Base-by-base conservation (phyloP, 768 basidiomycete species). In the Pluteus cervinus region DNA sequence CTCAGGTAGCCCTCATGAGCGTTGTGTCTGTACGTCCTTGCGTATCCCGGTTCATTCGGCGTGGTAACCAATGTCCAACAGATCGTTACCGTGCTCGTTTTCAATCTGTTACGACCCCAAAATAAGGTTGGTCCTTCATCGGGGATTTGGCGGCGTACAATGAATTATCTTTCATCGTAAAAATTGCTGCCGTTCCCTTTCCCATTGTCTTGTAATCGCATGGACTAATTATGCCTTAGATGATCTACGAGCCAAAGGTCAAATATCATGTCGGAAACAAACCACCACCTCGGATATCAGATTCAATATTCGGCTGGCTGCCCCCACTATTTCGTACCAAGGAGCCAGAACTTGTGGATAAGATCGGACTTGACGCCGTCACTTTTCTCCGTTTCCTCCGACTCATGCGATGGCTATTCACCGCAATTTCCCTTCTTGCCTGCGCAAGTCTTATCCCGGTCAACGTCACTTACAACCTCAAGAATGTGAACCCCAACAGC, bases 181-280 rank as follows among this genome's bases (percentile, higher is more conserved):
- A 24, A 42, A 20, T 15, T 17, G 10, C 21, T 16, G 11, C 20
- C 32, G 9, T 18, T 21, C 33, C 24, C 26, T n/a, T n/a, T n/a
- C n/a, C n/a, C n/a, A n/a, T n/a, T n/a, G n/a, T n/a, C n/a, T n/a
- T n/a, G n/a, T n/a, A n/a, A n/a, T n/a, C n/a, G n/a, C n/a, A n/a
- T n/a, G n/a, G n/a, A n/a, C 18, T 37, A 6, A 15, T 5, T 4
- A 2, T 6, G 12, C 8, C 34, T 22, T 41, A 89, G 89, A 75
- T 88, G 44, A 78, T 92, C 41, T 94, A 94, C 53, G 87, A 91
- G 55, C 92, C 90, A 44, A 96, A 93, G 63, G 79, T 88, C 61
- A 93, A 93, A 60, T 93, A 91, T 54, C 86, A 88, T 52, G 69
- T 75, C 42, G 84, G 81, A 28, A 59, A 77, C 58, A 88, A 88